Evolutionary conservation across 176 grass and related monocot species (phyloP), one percentile per base, ranked within the genome.

Genomic region (Coix lacrymajobi): DNA sequence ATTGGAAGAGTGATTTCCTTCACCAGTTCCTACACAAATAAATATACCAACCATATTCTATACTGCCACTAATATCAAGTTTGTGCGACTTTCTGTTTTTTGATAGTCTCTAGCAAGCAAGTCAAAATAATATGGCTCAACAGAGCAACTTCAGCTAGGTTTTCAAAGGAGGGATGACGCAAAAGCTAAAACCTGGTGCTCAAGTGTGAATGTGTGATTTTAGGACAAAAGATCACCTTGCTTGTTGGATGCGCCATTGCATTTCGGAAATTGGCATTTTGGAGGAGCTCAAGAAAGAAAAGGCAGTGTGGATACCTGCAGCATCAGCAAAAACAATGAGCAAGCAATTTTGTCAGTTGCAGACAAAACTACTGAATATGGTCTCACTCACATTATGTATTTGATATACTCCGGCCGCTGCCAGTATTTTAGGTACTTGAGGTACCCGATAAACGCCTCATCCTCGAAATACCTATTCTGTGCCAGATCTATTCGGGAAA

Each of bases 381-480:
- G 10, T 78, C 79, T 75, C 10, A 90, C 96, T 87, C 36, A 93
- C 96, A 93, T 95, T 79, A 98, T 95, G 77, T 90, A 95, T 80
- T 98, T 95, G 83, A 98, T 89, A 77, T 95, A 98, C 87, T 98
- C 93, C 0, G 93, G 87, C 37, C 72, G 85, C 85, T 98, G 89
- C 93, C 96, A 96, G 66, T 93, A 98, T 75, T 89, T 90, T 54
- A 96, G 96, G 84, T 98, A 95, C 77, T 98, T 95, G 76, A 98
- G 85, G 66, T 98, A 98, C 41, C 91, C 87, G 11, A 95, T 90
- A 71, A 96, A 98, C 20, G 91, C 93, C 68, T 95, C 96, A 67
- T 95, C 96, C 84, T 98, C 96, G 71, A 98, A 93, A 69, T 95
- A 98, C 26, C 96, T 86, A 65, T 98, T 98, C 84, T 98, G 96